A percentile compares a stretch with the other conserved stretches of the same genome.
Evolutionary conservation across 441 rosid species (phyloP).

Genomic region (Pelargonium fulgidum): DNA sequence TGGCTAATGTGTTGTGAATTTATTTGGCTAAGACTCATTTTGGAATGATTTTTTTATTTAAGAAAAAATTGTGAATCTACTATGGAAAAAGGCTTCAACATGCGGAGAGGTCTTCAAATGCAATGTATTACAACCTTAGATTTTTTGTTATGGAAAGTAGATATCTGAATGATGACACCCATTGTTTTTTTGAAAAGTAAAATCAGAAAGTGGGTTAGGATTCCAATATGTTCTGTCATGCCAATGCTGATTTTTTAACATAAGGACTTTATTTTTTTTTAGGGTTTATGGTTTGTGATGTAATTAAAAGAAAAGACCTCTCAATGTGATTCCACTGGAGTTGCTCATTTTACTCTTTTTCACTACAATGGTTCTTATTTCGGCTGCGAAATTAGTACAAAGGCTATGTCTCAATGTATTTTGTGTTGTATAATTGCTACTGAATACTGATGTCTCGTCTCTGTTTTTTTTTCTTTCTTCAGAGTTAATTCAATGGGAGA

Average conservation of each 20-base stretch:
- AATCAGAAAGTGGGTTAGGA: neutral
- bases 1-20: neutral
- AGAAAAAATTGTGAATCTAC: neutral
- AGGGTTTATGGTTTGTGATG: neutral
- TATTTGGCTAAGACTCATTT: neutral
- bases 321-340: neutral
- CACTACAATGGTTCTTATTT: neutral
- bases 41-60: neutral
- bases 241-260: neutral
- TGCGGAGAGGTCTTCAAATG: too few species aligned
- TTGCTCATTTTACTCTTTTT: neutral
- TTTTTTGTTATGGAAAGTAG: neutral
- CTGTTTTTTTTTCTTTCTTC: constrained; percentile 1
- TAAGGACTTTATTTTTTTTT: neutral
- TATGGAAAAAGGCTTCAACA: neutral
- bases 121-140: too few species aligned
- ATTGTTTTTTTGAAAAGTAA: neutral
- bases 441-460: neutral
- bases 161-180: neutral
- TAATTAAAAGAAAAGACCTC: neutral
- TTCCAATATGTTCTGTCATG: neutral
- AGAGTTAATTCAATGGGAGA: constrained; percentile 29
- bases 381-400: neutral
- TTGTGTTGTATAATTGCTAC: neutral
- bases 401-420: neutral